These are phyloP conservation scores for Raddia distichophylla DNA, from an alignment of 176 grass and related monocot species.

Conservation along the genomic window DNA sequence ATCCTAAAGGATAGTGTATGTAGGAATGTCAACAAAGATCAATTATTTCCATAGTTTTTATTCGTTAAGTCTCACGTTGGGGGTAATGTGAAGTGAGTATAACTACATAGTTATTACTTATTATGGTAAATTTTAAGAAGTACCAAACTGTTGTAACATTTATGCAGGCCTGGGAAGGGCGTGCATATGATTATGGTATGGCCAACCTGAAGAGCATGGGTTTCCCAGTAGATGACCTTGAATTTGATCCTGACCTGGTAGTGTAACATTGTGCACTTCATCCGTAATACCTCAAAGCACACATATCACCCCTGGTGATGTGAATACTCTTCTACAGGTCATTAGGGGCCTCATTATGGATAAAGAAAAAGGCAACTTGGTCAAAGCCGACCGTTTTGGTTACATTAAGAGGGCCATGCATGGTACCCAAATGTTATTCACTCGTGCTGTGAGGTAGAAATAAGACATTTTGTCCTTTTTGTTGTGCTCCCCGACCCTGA, in stretches of 20 bases:
- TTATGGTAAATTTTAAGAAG: conserved; percentile 12
- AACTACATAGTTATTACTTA: conserved; percentile 5
- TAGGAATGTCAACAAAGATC: background rate
- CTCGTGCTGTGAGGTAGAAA: conserved; percentile 76
- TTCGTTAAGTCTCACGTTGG: background rate
- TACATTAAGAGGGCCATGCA: conserved; percentile 98
- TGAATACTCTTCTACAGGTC: conserved; percentile 56
- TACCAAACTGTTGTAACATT: conserved; percentile 14
- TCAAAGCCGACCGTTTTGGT: conserved; percentile 95
- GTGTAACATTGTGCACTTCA: conserved; percentile 33
- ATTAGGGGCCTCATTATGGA: conserved; percentile 94
- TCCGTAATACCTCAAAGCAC: conserved; percentile 36
- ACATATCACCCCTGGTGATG: conserved; percentile 21
- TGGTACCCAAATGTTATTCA: conserved; percentile 92
- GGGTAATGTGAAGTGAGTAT: background rate
- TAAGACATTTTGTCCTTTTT: conserved; percentile 34
- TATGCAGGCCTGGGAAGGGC: conserved; percentile 91
- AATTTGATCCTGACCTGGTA: conserved; percentile 97
- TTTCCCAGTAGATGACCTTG: conserved; percentile 86
- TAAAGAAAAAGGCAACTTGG: conserved; percentile 96
- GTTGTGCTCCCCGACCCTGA: background rate
- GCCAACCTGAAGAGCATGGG: conserved; percentile 86
- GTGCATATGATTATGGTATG: conserved; percentile 99
- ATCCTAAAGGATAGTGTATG: conserved; percentile 10
- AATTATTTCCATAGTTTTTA: background rate